Evolutionary conservation across 306 rosid genomes (phyloP).

Genomic region (Crataegus laevigata): DNA sequence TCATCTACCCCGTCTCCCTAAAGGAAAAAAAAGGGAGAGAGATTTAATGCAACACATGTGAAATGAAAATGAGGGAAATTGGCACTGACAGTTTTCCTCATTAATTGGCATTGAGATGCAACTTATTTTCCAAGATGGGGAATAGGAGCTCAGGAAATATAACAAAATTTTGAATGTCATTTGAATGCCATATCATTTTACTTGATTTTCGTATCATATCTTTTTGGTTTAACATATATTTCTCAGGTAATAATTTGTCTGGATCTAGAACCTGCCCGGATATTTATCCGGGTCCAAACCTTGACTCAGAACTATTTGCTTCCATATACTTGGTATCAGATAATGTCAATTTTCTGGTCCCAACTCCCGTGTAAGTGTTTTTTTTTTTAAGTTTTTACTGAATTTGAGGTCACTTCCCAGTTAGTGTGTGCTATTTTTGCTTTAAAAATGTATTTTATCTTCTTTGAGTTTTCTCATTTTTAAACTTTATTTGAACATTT

Average conservation of each 20-base stretch:
- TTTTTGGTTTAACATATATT: neutral
- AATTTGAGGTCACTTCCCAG: neutral
- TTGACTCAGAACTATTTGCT: conserved; percentile 1
- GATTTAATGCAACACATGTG: neutral
- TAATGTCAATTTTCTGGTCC: neutral
- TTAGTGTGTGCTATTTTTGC: neutral
- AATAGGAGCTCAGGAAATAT: neutral
- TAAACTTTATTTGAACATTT: neutral
- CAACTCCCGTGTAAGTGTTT: neutral
- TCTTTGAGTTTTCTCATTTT: neutral
- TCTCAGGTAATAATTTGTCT: conserved; percentile 4
- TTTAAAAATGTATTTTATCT: neutral
- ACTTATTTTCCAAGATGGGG: neutral
- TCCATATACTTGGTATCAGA: neutral
- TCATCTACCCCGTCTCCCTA: neutral
- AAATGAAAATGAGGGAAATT: neutral
- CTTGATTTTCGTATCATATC: neutral
- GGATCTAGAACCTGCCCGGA: conserved; percentile 1
- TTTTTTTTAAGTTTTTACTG: neutral
- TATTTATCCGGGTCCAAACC: neutral
- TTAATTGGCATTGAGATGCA: neutral
- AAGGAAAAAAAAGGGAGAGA: neutral
- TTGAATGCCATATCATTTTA: neutral
- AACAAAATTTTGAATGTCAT: neutral
- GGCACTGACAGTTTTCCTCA: neutral